Evolutionary conservation across 2,329 filamentous ascomycete species (phyloP).

Genomic region (Elsinoe fawcettii): DNA sequence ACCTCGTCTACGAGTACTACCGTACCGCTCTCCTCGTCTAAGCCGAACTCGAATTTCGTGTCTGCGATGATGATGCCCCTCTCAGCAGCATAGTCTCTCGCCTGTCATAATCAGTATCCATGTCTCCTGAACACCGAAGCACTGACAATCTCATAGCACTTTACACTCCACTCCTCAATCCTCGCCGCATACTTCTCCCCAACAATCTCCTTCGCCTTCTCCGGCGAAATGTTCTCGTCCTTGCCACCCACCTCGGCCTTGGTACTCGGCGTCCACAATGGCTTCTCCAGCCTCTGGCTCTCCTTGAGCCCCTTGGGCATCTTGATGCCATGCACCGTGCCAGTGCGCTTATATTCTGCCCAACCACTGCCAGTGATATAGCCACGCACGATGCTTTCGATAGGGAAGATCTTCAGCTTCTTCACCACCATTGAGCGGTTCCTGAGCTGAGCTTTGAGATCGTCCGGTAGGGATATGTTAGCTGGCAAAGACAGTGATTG

Average conservation of each 20-base stretch:
- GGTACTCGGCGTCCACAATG: slow-evolving; percentile 74
- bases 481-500: slow-evolving; percentile 52
- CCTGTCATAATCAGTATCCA: slow-evolving; percentile 30
- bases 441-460: slow-evolving; percentile 33
- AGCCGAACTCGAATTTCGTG: slow-evolving; percentile 70
- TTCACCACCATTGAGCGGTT: slow-evolving; percentile 71
- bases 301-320: slow-evolving; percentile 61
- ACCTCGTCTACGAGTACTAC: slow-evolving; percentile 78
- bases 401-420: slow-evolving; percentile 64
- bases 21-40: slow-evolving; percentile 53
- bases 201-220: slow-evolving; percentile 54
- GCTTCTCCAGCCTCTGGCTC: slow-evolving; percentile 59
- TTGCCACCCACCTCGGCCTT: slow-evolving; percentile 74
- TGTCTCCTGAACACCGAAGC: neutral
- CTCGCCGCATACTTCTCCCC: slow-evolving; percentile 56
- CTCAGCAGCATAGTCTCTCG: slow-evolving; percentile 54
- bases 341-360: slow-evolving; percentile 64
- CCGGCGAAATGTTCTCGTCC: slow-evolving; percentile 78
- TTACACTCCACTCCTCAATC: slow-evolving; percentile 58
- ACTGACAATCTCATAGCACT: slow-evolving; percentile 52
- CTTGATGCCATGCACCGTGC: slow-evolving; percentile 72
- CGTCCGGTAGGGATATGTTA: slow-evolving; percentile 42
- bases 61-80: slow-evolving; percentile 70
- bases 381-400: slow-evolving; percentile 80
- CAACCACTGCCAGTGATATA: slow-evolving; percentile 84